Evolutionary conservation across 2,329 filamentous ascomycete genomes (phyloP), one percentile per base, ranked within the genome.

Genomic region (Pezicula carpinea): DNA sequence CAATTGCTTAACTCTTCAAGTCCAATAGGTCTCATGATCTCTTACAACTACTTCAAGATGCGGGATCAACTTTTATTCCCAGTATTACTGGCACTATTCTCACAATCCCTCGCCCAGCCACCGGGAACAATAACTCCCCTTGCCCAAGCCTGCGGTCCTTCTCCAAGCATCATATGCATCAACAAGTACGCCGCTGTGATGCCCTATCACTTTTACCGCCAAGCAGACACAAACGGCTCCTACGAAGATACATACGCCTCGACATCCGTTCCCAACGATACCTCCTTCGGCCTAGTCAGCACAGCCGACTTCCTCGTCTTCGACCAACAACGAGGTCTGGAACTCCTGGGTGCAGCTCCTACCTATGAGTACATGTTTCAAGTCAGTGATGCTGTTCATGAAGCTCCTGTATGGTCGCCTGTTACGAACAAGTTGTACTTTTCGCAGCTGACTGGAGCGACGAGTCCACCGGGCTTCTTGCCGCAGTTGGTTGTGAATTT

Each of bases 391-490:
- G 50, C 64, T 4, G 64, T 70, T 7, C 69, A 71, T 48, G 69
- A 71, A 59, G 69, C 67, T 5, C 69, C 69, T 2, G 66, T 70
- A 8, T 71, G 68, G 39, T 64, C 69, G 3, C 62, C 66, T 6
- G 56, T 58, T 18, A 63, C 66, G 40, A 70, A 71, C 52, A 65
- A 68, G 47, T 57, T 71, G 18, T 69, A 66, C 54, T 48, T 70
- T 31, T 65, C 64, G 33, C 65, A 67, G n/a, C 56, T 62, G 26
- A 15, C 17, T 21, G 38, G 38, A n/a, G 14, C 38, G 6, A 39
- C 33, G 13, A 36, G 41, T 19, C 64, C 65, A 17, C 47, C 64
- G 29, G 66, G 66, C 17, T 59, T 60, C 51, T 53, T 70, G 5
- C 62, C 65, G 4, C 66, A 71, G 46, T 61, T 68, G 13, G 60